A percentile compares a stretch with the other conserved stretches of the same genome.
Conservation (phyloP, 352 stramenopile species). For the Globisporangium yorkense region DNA sequence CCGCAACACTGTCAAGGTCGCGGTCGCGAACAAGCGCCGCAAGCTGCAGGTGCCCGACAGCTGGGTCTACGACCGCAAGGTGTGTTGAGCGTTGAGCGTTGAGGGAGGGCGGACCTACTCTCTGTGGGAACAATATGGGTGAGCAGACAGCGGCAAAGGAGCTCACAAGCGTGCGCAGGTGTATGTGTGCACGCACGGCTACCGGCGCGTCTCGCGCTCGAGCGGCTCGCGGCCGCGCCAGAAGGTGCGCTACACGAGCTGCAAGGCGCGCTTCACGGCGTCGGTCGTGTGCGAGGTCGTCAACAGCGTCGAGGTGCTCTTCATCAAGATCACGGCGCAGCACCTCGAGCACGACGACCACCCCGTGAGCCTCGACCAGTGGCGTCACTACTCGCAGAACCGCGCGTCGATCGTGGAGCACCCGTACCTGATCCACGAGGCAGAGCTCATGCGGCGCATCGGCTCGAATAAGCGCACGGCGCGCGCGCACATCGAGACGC, state of each 20-base stretch:
- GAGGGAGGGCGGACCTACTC: no score
- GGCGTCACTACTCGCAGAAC: slow-evolving; percentile 78
- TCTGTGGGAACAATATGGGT: no score
- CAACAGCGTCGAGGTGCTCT: slow-evolving; percentile 45
- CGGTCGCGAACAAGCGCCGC: slow-evolving; percentile 63
- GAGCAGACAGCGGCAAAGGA: no score
- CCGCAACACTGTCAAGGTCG: slow-evolving; percentile 71
- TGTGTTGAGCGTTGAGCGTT: slow-evolving; percentile 5
- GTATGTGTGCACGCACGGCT: slow-evolving; percentile 72
- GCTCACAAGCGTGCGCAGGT: slow-evolving; percentile 18
- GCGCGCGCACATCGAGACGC: slow-evolving; percentile 53
- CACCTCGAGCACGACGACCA: slow-evolving; percentile 64
- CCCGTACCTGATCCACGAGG: slow-evolving; percentile 62
- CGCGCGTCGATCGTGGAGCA: slow-evolving; percentile 62
- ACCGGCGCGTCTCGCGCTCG: slow-evolving; percentile 60
- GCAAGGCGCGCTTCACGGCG: slow-evolving; percentile 60
- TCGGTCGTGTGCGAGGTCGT: slow-evolving; percentile 47
- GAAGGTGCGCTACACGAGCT: slow-evolving; percentile 66
- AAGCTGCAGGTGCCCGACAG: slow-evolving; percentile 54
- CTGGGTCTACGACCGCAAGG: slow-evolving; percentile 73
- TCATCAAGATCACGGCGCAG: slow-evolving; percentile 58
- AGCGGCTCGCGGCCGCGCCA: slow-evolving; percentile 54
- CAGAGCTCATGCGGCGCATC: slow-evolving; percentile 63
- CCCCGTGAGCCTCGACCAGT: slow-evolving; percentile 55
- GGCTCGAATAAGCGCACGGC: slow-evolving; percentile 63